phyloP scores from a whole-genome alignment of 2,329 filamentous ascomycete genomes.

The Colletotrichum karsti region DNA sequence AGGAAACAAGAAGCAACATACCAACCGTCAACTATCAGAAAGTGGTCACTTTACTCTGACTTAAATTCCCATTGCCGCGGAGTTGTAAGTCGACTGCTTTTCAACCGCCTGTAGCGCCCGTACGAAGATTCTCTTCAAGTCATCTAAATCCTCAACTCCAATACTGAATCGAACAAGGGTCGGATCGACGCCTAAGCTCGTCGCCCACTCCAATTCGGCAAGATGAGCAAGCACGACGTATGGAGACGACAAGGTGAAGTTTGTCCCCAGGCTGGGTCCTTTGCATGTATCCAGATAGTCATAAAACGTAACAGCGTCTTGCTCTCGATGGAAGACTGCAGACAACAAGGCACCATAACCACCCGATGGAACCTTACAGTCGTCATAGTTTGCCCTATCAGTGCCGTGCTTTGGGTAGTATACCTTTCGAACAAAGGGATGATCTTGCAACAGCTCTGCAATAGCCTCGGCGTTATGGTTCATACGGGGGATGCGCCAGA shows the following conservation, averaged over 20 bases:
- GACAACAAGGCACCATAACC: conserved; percentile 92
- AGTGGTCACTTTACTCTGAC: no score
- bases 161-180: conserved; percentile 88
- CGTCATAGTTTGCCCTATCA: conserved; percentile 79
- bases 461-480: conserved; percentile 88
- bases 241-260: conserved; percentile 92
- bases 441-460: conserved; percentile 72
- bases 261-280: conserved; percentile 93
- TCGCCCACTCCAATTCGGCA: conserved; percentile 87
- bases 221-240: conserved; percentile 95
- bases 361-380: conserved; percentile 74
- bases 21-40: no score
- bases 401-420: conserved; percentile 86
- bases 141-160: conserved; percentile 80
- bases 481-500: conserved; percentile 81
- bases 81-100: no score
- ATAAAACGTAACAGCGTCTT: conserved; percentile 82
- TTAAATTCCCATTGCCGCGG: no score
- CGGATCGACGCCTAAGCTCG: conserved; percentile 79
- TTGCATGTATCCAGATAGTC: conserved; percentile 88
- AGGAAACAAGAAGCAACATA: no score
- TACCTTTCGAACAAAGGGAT: conserved; percentile 74
- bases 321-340: conserved; percentile 76
- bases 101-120: neutral
- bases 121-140: conserved; percentile 50